Percentiles rank a stretch among this genome's conserved stretches.
Evolutionary conservation across 2,329 filamentous ascomycete species (phyloP).

Genomic region (Alternaria dauci): DNA sequence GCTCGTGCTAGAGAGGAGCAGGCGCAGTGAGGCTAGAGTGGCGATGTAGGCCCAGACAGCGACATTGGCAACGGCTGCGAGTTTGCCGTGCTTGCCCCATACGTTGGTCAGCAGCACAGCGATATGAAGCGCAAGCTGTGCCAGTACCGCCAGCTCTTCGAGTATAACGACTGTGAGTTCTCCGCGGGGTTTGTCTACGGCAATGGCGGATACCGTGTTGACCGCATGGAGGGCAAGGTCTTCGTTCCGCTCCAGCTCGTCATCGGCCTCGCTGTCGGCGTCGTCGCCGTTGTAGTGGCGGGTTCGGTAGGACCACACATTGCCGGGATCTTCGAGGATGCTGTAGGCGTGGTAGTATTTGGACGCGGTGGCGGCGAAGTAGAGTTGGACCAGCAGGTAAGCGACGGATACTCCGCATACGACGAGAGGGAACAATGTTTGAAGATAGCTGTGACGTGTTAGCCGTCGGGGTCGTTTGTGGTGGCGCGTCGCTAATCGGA

Average conservation of each 20-base stretch:
- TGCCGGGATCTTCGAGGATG: constrained; percentile 57
- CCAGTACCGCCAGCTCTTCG: constrained; percentile 78
- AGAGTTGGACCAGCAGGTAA: constrained; percentile 67
- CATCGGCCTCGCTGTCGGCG: constrained; percentile 60
- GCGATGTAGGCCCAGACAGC: constrained; percentile 83
- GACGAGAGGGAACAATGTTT: constrained; percentile 79
- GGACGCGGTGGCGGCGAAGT: constrained; percentile 60
- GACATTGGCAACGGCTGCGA: constrained; percentile 72
- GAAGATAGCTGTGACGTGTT: constrained; percentile 70
- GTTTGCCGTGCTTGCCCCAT: constrained; percentile 65
- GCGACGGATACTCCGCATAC: constrained; percentile 75
- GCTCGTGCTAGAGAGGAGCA: constrained; percentile 68
- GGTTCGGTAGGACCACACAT: constrained; percentile 49
- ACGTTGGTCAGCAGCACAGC: constrained; percentile 68
- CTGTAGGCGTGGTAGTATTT: constrained; percentile 67
- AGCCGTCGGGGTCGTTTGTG: constrained; percentile 2
- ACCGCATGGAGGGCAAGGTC: constrained; percentile 65
- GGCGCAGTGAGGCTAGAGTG: constrained; percentile 73
- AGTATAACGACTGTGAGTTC: constrained; percentile 74
- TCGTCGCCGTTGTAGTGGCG: constrained; percentile 48
- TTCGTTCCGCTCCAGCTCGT: constrained; percentile 67
- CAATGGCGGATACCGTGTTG: constrained; percentile 65
- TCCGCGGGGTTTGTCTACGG: constrained; percentile 77
- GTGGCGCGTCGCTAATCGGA: constrained; percentile 6
- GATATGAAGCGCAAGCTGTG: constrained; percentile 74